Evolutionary conservation across 306 rosid genomes (phyloP).

Genomic region (Calophaca sinica): DNA sequence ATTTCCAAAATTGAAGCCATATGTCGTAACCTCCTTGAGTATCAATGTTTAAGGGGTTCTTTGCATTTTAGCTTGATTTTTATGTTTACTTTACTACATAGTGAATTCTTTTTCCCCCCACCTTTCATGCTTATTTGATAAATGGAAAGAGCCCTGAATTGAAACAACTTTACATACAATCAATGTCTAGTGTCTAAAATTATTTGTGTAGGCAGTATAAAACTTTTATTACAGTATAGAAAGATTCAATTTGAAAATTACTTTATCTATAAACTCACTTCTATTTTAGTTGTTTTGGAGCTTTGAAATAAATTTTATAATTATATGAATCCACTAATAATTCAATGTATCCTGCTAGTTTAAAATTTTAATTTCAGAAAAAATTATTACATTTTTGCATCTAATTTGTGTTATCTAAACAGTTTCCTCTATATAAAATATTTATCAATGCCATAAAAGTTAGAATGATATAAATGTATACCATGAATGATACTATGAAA

Average conservation of each 20-base stretch:
- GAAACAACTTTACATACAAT: constrained; percentile 4
- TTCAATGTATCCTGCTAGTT: constrained; percentile 13
- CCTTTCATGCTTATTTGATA: not conserved
- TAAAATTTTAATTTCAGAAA: not conserved
- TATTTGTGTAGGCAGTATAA: constrained; percentile 12
- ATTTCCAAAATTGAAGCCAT: not conserved
- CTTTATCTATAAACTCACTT: not conserved
- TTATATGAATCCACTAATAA: constrained; percentile 29
- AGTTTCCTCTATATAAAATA: not conserved
- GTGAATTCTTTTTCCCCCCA: not conserved
- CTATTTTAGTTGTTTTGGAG: constrained; percentile 18
- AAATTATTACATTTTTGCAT: not conserved
- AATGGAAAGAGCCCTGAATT: not conserved
- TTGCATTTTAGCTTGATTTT: not conserved
- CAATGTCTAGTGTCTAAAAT: not conserved
- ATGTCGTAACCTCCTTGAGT: not conserved
- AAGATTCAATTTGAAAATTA: not conserved
- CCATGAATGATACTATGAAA: not conserved
- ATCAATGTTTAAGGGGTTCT: not conserved
- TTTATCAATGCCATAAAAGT: constrained; percentile 3
- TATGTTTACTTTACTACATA: not conserved
- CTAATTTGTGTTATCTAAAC: not conserved
- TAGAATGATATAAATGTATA: constrained; percentile 2
- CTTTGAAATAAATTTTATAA: constrained; percentile 15
- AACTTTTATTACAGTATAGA: not conserved